Evolutionary conservation across 306 rosid species (phyloP).

Genomic region (Dicorynia guianensis): DNA sequence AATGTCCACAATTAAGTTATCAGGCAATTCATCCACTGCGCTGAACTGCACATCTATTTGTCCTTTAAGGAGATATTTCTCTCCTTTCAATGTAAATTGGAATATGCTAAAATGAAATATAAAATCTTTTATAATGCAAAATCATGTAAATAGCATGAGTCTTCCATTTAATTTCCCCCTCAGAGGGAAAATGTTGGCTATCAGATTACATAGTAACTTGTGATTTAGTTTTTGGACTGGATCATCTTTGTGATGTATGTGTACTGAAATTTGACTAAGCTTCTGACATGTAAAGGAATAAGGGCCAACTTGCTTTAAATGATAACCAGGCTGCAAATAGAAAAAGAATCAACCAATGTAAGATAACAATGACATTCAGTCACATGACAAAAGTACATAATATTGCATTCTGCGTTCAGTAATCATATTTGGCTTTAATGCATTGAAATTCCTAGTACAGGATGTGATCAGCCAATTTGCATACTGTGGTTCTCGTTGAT

Average conservation of each 20-base stretch:
- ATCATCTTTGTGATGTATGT: conserved; percentile 45
- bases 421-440: conserved; percentile 19
- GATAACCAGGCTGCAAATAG: conserved; percentile 83
- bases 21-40: conserved; percentile 66
- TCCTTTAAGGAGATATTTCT: conserved; percentile 89
- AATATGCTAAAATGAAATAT: too few species aligned
- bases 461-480: conserved; percentile 22
- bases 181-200: too few species aligned
- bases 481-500: conserved; percentile 8
- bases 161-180: too few species aligned
- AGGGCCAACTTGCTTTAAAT: conserved; percentile 81
- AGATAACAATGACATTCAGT: conserved; percentile 40
- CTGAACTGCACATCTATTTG: conserved; percentile 63
- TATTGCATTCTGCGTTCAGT: conserved; percentile 15
- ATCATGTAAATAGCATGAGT: too few species aligned
- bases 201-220: too few species aligned
- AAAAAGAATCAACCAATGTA: conserved; percentile 28
- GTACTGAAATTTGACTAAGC: conserved; percentile 91
- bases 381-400: conserved; percentile 4
- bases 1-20: conserved; percentile 71
- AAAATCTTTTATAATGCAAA: too few species aligned
- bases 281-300: conserved; percentile 92
- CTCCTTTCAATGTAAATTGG: conserved; percentile 58
- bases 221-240: too few species aligned
- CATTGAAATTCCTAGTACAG: conserved; percentile 10